A percentile compares a stretch with the other conserved stretches of the same genome.
phyloP scores from a whole-genome alignment of 805 yeast species.

The Saitoella complicata region DNA sequence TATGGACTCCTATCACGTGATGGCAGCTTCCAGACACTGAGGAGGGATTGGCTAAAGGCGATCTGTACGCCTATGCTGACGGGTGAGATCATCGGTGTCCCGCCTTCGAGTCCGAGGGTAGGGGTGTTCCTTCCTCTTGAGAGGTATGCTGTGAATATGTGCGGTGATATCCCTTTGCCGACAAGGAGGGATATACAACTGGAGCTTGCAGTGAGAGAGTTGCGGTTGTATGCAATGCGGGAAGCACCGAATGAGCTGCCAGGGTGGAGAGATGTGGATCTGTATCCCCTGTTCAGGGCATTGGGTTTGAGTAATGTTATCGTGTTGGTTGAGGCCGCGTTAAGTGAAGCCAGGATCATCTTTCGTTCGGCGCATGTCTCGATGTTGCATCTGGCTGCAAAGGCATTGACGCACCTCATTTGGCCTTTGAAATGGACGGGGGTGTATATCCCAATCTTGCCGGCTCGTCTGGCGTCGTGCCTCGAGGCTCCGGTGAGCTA shows the following conservation, averaged over 20 bases:
- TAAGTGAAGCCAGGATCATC: constrained; percentile 10
- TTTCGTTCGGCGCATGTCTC: constrained; percentile 8
- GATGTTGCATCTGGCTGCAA: constrained; percentile 8
- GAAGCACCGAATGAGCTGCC: constrained; percentile 8
- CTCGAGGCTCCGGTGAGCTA: constrained; percentile 13
- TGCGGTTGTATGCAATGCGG: constrained; percentile 7
- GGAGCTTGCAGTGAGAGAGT: not conserved
- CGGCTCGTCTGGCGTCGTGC: constrained; percentile 9
- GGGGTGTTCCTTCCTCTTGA: not conserved
- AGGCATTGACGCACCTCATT: constrained; percentile 7
- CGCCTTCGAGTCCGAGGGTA: not conserved
- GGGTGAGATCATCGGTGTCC: constrained; percentile 4
- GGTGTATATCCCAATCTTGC: constrained; percentile 12
- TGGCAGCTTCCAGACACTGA: constrained; percentile 3
- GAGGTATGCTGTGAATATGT: not conserved
- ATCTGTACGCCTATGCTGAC: constrained; percentile 1
- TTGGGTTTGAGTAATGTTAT: constrained; percentile 5
- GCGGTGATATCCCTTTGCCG: not conserved
- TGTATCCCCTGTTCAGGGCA: constrained; percentile 10
- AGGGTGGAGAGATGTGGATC: constrained; percentile 10
- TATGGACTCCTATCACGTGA: constrained; percentile 10
- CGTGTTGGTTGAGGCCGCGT: constrained; percentile 11
- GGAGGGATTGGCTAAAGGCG: constrained; percentile 12
- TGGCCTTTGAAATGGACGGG: constrained; percentile 12
- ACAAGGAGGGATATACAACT: not conserved